Base-by-base conservation (phyloP, 2,329 filamentous ascomycete genomes). In the Cladosporium sp. region DNA sequence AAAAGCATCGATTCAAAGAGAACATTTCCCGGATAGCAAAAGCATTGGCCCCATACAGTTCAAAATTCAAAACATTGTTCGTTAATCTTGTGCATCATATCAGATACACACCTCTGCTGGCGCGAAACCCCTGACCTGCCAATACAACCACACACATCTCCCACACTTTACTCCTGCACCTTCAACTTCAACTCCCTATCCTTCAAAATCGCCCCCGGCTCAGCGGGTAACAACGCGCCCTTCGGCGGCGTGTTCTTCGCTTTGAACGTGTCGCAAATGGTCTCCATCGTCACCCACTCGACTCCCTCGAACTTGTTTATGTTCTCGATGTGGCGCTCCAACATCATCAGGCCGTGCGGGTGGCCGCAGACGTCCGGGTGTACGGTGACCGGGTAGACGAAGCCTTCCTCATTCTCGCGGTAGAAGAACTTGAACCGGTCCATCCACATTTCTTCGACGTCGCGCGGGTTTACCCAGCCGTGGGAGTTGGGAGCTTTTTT, bases 351-450 rank as follows among this genome's bases (percentile, higher is more conserved):
- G 0, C 85, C 88, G 72, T 91, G 88, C 0, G 88, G 88, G 17
- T 87, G 79, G 0, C 88, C 88, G 3, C 82, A 86, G 0, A 88
- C 85, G 65, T 91, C 88, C 0, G 88, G 88, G 70, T 91, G 88
- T 37, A 90, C 87, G 0, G 88, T 91, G 72, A 91, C 88, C 0
- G 88, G 88, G 65, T 91, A 90, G 55, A 90, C 82, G 62, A 90
- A 90, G 7, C 55, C 55, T 65, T 89, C 86, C 65, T 91, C 43
- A 4, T 47, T n/a, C 4, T 47, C 43, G 28, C 87, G 78, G 70
- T 91, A 91, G 67, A 88, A 90, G 72, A 90, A 90, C 65, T 87
- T 81, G 60, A 88, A 88, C 63, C 88, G 84, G 60, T 88, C 84
- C 65, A 80, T 75, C 85, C 84, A 88, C 36, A 87, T 79, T 36